Conservation (phyloP, 1,284 basidiomycete genomes). For the Pseudozyma sp. region DNA sequence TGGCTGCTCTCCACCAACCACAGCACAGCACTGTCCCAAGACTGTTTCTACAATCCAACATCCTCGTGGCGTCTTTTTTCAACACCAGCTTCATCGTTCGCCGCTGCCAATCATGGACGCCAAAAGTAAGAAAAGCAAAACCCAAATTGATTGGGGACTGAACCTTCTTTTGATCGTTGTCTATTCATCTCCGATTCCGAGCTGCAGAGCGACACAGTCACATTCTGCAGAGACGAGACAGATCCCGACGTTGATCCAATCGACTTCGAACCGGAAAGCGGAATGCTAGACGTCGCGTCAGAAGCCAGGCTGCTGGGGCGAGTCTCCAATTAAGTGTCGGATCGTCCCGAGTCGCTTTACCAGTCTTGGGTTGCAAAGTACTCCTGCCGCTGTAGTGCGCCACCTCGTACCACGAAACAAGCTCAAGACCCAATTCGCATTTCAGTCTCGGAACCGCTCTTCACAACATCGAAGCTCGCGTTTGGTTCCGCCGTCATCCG, state of each 20-base stretch:
- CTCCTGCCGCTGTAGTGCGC: no score
- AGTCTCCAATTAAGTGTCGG: no score
- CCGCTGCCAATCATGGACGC: neutral
- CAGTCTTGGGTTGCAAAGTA: no score
- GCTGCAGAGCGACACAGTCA: neutral
- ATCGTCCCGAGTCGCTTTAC: no score
- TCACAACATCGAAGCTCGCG: neutral
- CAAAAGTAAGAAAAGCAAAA: neutral
- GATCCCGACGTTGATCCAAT: neutral
- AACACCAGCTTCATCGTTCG: neutral
- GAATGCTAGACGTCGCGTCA: neutral
- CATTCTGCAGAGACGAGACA: neutral
- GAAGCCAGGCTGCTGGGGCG: no score
- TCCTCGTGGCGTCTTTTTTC: neutral
- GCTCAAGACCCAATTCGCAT: neutral
- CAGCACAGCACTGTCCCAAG: no score
- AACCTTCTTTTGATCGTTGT: neutral
- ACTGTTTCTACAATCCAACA: neutral
- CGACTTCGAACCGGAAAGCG: neutral
- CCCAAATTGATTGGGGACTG: neutral
- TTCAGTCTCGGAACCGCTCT: neutral
- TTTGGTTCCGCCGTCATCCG: neutral
- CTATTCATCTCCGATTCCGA: conserved; percentile 14
- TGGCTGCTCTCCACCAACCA: no score
- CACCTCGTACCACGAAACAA: neutral